Base-by-base conservation (phyloP, 768 basidiomycete species). In the Tricholoma sp. region DNA sequence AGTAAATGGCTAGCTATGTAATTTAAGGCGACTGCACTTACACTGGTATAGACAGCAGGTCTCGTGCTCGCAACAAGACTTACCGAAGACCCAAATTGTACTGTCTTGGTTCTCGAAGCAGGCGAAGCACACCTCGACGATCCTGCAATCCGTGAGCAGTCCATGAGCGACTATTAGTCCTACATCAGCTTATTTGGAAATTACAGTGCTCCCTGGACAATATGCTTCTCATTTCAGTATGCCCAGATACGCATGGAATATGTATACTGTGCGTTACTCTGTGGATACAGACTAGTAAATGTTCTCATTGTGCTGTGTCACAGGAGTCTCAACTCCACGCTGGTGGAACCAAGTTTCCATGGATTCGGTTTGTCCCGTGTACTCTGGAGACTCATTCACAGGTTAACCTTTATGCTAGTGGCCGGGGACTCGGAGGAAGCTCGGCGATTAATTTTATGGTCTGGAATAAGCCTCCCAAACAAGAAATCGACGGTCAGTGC, bases 391-490 rank as follows among this genome's bases (percentile, higher is more conserved):
- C 15, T n/a, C 15, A 12, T 7, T 2, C 18, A 34, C 15, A 24
- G 10, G 20, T 13, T 7, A 2, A 7, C 4, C 4, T 32, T 6
- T 36, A 11, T 11, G 15, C 29, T 28, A 39, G 51, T 11, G 36
- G 51, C 20, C 51, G 36, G 29, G 51, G 36, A 20, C 12, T 55
- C 66, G 73, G 80, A 6, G 79, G 80, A 1, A 73, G 68, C 56
- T 78, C 78, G 0, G 64, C 63, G 2, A 68, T 79, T 36, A 82
- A 80, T 61, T 74, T 76, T 57, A 65, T 68, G 28, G 60, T 60
- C n/a, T 70, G 68, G 68, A 58, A 59, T 33, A 66, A 66, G 37
- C 68, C 69, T 6, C 64, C 64, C 17, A 65, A 61, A 18, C 45
- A 49, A 2, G 69, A 68, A 41, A 54, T 68, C 32, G 66, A 69